Evolutionary conservation across 192 early-diverging fungal species (phyloP).

Genomic region (Pecoramyces ruminantium): DNA sequence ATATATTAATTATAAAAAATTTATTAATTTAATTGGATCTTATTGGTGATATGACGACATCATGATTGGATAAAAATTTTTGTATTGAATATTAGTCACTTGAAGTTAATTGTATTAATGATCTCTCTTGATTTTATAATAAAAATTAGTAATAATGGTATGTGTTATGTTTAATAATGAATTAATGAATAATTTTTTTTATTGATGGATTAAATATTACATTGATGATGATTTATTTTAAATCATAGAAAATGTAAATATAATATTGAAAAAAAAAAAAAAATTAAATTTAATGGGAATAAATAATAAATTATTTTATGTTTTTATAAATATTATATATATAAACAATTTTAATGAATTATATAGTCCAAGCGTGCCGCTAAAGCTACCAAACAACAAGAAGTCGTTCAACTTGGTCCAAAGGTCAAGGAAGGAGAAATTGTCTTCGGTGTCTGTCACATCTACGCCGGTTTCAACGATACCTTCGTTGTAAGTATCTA

Average conservation of each 20-base stretch:
- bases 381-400: constrained; percentile 45
- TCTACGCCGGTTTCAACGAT: constrained; percentile 99
- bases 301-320: too few relatives aligned
- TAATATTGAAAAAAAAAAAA: too few relatives aligned
- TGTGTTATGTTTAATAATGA: background rate
- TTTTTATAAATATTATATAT: too few relatives aligned
- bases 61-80: background rate
- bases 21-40: background rate
- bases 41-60: background rate
- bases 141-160: background rate
- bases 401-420: constrained; percentile 89
- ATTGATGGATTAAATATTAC: too few relatives aligned
- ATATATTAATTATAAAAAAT: too few relatives aligned
- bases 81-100: background rate
- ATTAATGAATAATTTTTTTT: too few relatives aligned
- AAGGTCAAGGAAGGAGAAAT: constrained; percentile 93
- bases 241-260: too few relatives aligned
- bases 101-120: background rate
- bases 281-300: too few relatives aligned
- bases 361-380: constrained; percentile 4
- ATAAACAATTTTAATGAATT: background rate
- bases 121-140: background rate
- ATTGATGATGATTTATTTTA: too few relatives aligned
- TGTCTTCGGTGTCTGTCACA: constrained; percentile 99
- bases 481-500: constrained; percentile 65